phyloP scores from a whole-genome alignment of 139 green algal species.

The Volvox reticuliferus region DNA sequence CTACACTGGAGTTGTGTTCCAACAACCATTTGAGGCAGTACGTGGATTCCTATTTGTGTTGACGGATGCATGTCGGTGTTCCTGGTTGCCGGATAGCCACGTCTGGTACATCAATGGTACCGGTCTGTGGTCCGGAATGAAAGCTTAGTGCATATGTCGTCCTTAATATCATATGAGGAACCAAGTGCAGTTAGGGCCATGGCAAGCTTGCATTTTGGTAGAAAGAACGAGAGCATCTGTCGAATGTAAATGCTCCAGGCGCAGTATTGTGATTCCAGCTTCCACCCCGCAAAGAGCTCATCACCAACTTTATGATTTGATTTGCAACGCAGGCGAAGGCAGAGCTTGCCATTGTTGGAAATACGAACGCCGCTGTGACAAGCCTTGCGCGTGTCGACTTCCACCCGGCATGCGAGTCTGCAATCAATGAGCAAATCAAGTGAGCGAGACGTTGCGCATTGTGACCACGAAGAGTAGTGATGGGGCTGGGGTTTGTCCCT shows the following conservation, averaged over 20 bases:
- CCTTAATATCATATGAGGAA: no score
- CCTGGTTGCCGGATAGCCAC: background rate
- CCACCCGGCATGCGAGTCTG: constrained; percentile 75
- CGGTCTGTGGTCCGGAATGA: background rate
- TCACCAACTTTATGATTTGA: no score
- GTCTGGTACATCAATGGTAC: background rate
- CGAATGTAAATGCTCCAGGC: no score
- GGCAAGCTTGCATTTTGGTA: no score
- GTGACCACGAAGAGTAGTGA: no score
- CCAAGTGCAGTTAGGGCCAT: no score
- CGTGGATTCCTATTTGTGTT: constrained; percentile 36
- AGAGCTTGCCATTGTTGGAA: constrained; percentile 81
- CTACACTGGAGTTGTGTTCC: constrained; percentile 79
- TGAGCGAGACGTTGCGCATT: constrained; percentile 57
- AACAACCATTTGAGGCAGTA: constrained; percentile 86
- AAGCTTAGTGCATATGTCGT: no score
- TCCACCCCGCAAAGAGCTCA: no score
- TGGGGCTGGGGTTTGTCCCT: no score
- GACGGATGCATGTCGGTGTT: background rate
- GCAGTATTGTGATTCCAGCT: no score
- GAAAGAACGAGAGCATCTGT: no score
- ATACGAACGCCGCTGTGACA: constrained; percentile 61
- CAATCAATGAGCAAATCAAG: constrained; percentile 99
- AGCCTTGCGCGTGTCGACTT: constrained; percentile 89
- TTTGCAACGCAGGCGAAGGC: constrained; percentile 52